Base-by-base conservation (phyloP, 208 protist species). In the Acanthamoeba healyi region DNA sequence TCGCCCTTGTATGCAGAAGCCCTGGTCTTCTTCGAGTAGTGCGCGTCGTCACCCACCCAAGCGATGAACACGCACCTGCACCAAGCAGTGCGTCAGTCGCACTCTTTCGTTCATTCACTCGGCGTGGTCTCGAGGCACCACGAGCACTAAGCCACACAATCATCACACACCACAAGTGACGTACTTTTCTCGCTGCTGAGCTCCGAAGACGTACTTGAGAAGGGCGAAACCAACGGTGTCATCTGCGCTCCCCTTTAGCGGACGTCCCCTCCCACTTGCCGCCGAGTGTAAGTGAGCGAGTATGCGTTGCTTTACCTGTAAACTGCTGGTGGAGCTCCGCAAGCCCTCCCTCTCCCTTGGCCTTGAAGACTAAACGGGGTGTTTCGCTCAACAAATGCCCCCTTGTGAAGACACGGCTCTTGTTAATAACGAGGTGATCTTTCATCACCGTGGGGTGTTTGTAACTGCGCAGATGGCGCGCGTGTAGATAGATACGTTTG, bases 1-100 rank as follows among this genome's bases (percentile, higher is more conserved):
- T 84, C 74, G 1, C 74, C 74, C 44, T 84, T 84, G 44, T 84
- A 84, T 2, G 74, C 74, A 1, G 74, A 84, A 1, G 74, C 74
- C 7, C 74, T 49, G 19, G 42, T 56, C 74, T 84, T 84, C 42
- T 84, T 84, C 14, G 74, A 49, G 44, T 84, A 84, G 42, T 84
- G 74, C 9, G 74, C 74, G 2, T 84, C 74, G 15, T 84, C 74
- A 1, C 74, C 74, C 24, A 84, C 74, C 74, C 74, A 84, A 2
- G 74, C 1, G 15, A 84, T 84, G 44, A 84, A 84, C 26, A 84
- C 74, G 29, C 32, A 84, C 36, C 74, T 84, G 44, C 7, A n/a
- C 14, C n/a, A 38, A 26, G 58, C 22, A n/a, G 58, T 49, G 12
- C 44, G 44, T n/a, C n/a, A n/a, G n/a, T n/a, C n/a, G n/a, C n/a